Base-by-base conservation (phyloP, 2,329 filamentous ascomycete genomes). In the Epichloe coenophiala region DNA sequence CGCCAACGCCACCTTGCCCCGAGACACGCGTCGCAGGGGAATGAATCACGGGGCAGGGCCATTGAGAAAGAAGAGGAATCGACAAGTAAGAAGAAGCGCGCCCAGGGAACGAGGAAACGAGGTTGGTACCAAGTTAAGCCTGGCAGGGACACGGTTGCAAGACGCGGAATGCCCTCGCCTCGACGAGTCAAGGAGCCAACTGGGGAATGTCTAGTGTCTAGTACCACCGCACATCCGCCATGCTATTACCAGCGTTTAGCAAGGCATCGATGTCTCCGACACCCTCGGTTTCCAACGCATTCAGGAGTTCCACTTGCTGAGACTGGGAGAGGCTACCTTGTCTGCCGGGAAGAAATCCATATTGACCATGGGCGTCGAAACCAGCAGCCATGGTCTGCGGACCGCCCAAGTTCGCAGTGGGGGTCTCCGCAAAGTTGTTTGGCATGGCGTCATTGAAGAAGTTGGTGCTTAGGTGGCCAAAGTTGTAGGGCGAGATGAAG, bases 291-390 rank as follows among this genome's bases (percentile, higher is more conserved):
- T 93, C 86, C 36, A 95, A 74, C 46, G 82, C 81, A 50, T 83
- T 80, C 84, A 94, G 88, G 38, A 95, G 71, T 69, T 95, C 86
- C 55, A 83, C 69, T 66, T 93, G 88, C 65, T 94, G 87, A 60
- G 88, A 79, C 55, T 89, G 84, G 53, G 82, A 90, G 35, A 94
- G 71, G 53, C 76, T 86, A 56, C 81, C 88, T 59, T 80, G 80
- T 53, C 74, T 77, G 61, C 77, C 76, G 27, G 69, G 65, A 3
- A 65, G 61, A 53, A 64, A 68, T 43, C 63, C 60, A 35, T 65
- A 62, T 13, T 60, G 57, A 3, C 46, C 45, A 33, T 56, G 51
- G 6, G 53, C 49, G 3, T 57, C 53, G 45, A 61, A 56, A 15
- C 58, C 62, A 11, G 57, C 56, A 15, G 59, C 54, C 15, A 65